phyloP scores from a whole-genome alignment of 2,329 filamentous ascomycete species.

The Talaromyces sp. region DNA sequence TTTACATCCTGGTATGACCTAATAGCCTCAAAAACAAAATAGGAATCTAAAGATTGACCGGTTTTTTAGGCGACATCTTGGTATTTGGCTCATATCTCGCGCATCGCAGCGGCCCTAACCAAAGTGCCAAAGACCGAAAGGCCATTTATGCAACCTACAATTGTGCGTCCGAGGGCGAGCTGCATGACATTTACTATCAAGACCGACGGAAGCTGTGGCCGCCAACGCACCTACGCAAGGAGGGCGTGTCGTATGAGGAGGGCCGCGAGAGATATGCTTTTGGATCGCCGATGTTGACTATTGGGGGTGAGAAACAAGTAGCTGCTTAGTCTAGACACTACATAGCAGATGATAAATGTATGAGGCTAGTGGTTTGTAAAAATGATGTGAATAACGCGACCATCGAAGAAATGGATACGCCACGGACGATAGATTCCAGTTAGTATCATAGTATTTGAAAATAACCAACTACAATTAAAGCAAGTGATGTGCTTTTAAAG shows the following conservation, averaged over 20 bases:
- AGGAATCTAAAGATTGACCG: not conserved
- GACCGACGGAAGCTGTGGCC: slow-evolving; percentile 38
- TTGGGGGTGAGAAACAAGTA: slow-evolving; percentile 16
- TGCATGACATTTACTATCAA: slow-evolving; percentile 39
- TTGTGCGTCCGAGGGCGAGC: slow-evolving; percentile 32
- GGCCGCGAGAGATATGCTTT: slow-evolving; percentile 31
- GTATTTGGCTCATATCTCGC: slow-evolving; percentile 38
- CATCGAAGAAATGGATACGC: not conserved
- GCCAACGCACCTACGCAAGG: slow-evolving; percentile 33
- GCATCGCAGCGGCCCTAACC: slow-evolving; percentile 32
- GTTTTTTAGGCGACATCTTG: slow-evolving; percentile 27
- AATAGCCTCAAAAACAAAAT: no score
- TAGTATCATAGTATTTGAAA: not conserved
- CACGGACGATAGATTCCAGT: not conserved
- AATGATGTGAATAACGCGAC: not conserved
- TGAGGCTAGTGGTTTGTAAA: not conserved
- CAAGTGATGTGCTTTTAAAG: no score
- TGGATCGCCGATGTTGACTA: slow-evolving; percentile 35
- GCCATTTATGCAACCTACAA: slow-evolving; percentile 43
- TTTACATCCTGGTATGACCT: slow-evolving; percentile 26
- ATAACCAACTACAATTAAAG: not conserved
- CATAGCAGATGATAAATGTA: not conserved
- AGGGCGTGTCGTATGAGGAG: slow-evolving; percentile 29
- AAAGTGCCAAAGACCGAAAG: slow-evolving; percentile 28
- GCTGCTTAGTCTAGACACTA: not conserved